Conservation (phyloP, 2,329 filamentous ascomycete genomes). For the Amylocarpus encephaloides region DNA sequence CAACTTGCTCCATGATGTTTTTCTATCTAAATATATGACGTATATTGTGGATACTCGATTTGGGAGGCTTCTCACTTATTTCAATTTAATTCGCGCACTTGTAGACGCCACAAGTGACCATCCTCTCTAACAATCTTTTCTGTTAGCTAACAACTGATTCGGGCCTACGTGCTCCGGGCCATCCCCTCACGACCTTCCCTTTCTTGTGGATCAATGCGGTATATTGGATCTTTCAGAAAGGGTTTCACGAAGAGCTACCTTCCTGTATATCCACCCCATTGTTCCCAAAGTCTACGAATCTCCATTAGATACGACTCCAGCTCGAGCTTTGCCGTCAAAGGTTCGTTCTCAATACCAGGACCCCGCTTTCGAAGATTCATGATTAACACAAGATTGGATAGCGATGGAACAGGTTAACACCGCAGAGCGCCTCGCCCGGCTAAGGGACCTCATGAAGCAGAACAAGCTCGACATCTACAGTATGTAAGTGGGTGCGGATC, state of each 20-base stretch:
- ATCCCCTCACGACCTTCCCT: constrained; percentile 1
- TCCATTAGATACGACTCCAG: constrained; percentile 21
- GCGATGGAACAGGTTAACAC: constrained; percentile 75
- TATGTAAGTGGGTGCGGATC: constrained; percentile 41
- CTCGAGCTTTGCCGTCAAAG: background rate
- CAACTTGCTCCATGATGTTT: too few relatives aligned
- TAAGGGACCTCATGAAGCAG: constrained; percentile 82
- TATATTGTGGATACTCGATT: too few relatives aligned
- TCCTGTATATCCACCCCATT: background rate
- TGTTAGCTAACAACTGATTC: background rate
- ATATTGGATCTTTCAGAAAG: constrained; percentile 7
- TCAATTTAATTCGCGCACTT: too few relatives aligned
- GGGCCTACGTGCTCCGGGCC: background rate
- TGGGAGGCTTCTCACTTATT: too few relatives aligned
- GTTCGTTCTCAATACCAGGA: background rate
- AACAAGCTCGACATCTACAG: constrained; percentile 87
- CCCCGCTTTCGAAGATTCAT: background rate
- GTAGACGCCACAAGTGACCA: too few relatives aligned
- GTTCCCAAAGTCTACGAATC: constrained; percentile 17
- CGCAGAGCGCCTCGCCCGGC: constrained; percentile 63
- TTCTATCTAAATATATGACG: too few relatives aligned
- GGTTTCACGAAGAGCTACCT: constrained; percentile 1
- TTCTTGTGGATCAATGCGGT: constrained; percentile 12
- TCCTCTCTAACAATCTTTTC: too few relatives aligned
- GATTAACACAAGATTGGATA: background rate